Percentiles rank a stretch among this genome's conserved stretches.
These are phyloP conservation scores for Fusarium goolgardi DNA, from an alignment of 2,329 filamentous ascomycete species.

Conservation along the genomic window DNA sequence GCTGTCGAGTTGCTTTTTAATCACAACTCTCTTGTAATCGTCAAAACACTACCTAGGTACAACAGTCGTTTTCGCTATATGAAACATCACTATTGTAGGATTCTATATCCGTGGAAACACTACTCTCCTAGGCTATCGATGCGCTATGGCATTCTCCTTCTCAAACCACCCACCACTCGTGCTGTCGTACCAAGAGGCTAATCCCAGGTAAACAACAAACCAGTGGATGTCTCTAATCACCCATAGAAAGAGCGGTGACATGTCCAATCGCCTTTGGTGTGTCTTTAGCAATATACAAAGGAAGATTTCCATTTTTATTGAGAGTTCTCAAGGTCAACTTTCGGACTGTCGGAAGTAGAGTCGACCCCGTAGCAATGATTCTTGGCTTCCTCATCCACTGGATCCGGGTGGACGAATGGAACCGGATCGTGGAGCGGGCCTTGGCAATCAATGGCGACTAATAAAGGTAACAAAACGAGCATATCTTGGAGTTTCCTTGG, in stretches of 20 bases:
- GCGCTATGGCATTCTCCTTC: not conserved
- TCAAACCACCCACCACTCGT: not conserved
- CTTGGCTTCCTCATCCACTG: constrained; percentile 29
- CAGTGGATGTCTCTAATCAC: not conserved
- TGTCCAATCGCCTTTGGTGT: not conserved
- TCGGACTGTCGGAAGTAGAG: constrained; percentile 29
- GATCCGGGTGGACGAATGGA: constrained; percentile 26
- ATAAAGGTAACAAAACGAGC: constrained; percentile 39
- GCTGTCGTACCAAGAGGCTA: not conserved
- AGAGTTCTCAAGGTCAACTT: not conserved
- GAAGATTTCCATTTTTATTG: not conserved
- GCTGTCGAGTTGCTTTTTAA: not conserved
- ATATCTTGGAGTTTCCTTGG: not conserved
- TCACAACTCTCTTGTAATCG: not conserved
- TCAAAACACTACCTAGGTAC: not conserved
- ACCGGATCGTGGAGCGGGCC: constrained; percentile 27
- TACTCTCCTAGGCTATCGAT: not conserved
- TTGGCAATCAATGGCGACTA: constrained; percentile 44
- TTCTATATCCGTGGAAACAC: not conserved
- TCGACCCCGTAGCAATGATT: constrained; percentile 1
- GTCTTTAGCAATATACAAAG: not conserved
- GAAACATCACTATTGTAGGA: not conserved
- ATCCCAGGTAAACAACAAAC: not conserved
- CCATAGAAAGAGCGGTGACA: not conserved
- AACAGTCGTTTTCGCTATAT: not conserved